These are phyloP conservation scores for Microdochium trichocladiopsis DNA, from an alignment of 2,329 filamentous ascomycete species.

Conservation along the genomic window DNA sequence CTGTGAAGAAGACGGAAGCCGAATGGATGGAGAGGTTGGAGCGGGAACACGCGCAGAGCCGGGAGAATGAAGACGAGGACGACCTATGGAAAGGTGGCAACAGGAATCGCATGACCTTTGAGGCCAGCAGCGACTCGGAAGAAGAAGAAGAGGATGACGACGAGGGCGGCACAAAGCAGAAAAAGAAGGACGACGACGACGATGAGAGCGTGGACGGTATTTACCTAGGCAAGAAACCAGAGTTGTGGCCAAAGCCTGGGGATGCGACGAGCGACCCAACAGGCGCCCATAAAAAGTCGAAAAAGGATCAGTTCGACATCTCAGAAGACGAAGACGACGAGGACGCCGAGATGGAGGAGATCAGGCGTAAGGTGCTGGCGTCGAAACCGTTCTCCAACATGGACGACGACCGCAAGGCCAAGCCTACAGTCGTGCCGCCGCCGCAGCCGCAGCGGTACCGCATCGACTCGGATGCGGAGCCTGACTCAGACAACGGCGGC, in stretches of 20 bases:
- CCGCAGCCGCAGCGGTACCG: slow-evolving; percentile 41
- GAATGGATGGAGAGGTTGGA: slow-evolving; percentile 88
- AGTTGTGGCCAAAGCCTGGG: slow-evolving; percentile 20
- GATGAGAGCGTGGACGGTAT: slow-evolving; percentile 48
- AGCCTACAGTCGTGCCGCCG: slow-evolving; percentile 55
- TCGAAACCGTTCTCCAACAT: slow-evolving; percentile 80
- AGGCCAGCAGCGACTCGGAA: slow-evolving; percentile 43
- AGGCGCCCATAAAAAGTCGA: slow-evolving; percentile 34
- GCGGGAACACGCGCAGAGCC: slow-evolving; percentile 76
- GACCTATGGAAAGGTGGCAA: slow-evolving; percentile 93
- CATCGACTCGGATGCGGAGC: slow-evolving; percentile 60
- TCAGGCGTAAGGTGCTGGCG: slow-evolving; percentile 80
- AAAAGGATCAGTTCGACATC: slow-evolving; percentile 64
- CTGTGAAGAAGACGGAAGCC: slow-evolving; percentile 76
- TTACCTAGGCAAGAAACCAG: slow-evolving; percentile 50
- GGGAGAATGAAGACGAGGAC: slow-evolving; percentile 57
- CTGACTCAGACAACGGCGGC: slow-evolving; percentile 61
- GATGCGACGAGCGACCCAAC: slow-evolving; percentile 13
- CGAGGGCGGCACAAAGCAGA: slow-evolving; percentile 33
- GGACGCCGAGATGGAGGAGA: slow-evolving; percentile 75
- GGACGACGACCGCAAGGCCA: slow-evolving; percentile 39
- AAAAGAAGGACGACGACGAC: slow-evolving; percentile 30
- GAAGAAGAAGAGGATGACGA: slow-evolving; percentile 41
- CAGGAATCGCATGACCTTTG: slow-evolving; percentile 58
- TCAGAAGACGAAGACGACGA: slow-evolving; percentile 81